A percentile compares a stretch with the other conserved stretches of the same genome.
Conservation (phyloP, 2,329 filamentous ascomycete genomes). For the Teratosphaeriaceae sp. region DNA sequence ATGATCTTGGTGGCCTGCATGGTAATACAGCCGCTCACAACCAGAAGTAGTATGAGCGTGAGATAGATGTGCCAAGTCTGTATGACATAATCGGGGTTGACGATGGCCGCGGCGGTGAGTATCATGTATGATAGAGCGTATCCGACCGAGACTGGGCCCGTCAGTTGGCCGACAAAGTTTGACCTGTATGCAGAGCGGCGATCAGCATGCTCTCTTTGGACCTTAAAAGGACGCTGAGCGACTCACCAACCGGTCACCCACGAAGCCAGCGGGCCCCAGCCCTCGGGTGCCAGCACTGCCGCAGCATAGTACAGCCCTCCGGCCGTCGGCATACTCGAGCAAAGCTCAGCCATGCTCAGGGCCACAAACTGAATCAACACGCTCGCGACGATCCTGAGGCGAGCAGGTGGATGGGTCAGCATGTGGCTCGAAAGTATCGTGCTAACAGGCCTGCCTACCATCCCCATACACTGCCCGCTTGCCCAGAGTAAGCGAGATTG, state of each 20-base stretch:
- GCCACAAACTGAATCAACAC: conserved; percentile 28
- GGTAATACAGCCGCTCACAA: conserved; percentile 27
- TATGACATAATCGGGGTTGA: conserved; percentile 26
- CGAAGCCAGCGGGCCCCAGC: conserved; percentile 18
- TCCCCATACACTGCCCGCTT: conserved; percentile 24
- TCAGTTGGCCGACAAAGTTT: conserved; percentile 28
- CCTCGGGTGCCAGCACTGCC: conserved; percentile 31
- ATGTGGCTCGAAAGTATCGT: conserved; percentile 20
- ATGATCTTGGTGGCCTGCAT: conserved; percentile 32
- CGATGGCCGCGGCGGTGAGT: conserved; percentile 28
- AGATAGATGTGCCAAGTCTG: conserved; percentile 32
- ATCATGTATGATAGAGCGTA: conserved; percentile 32
- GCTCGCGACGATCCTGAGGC: conserved; percentile 21
- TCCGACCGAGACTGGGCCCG: conserved; percentile 28
- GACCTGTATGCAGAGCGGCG: too few relatives aligned
- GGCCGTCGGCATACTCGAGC: conserved; percentile 28
- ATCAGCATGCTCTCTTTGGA: neutral
- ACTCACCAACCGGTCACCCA: conserved; percentile 11
- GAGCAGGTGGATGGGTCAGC: too few relatives aligned
- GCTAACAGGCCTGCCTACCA: too few relatives aligned
- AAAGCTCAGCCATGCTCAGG: conserved; percentile 32
- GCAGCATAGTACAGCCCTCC: conserved; percentile 28
- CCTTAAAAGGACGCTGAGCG: neutral
- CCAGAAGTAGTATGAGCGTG: conserved; percentile 24
- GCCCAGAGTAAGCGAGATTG: conserved; percentile 27